Percentiles rank a stretch among this genome's conserved stretches.
These are phyloP conservation scores for Wickerhamomyces sp. DNA, from an alignment of 1,139 yeast genomes.

Conservation along the genomic window DNA sequence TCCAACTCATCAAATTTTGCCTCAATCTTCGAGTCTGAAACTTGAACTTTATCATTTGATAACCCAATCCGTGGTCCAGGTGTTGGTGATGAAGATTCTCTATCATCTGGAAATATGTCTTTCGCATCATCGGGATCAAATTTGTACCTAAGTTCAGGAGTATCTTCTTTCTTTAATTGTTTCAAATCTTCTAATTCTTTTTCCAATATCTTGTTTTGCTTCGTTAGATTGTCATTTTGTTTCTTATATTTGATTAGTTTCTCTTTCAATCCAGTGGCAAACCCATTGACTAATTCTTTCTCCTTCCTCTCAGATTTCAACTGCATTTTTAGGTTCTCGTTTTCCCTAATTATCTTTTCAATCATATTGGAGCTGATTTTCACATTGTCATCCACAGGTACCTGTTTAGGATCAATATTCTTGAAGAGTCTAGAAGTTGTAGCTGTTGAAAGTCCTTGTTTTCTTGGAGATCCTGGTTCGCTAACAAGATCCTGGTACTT, in stretches of 20 bases:
- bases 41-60: background rate
- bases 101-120: conserved; percentile 10
- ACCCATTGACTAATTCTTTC: conserved; percentile 13
- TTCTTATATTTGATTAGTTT: conserved; percentile 21
- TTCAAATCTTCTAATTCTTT: conserved; percentile 1
- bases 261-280: conserved; percentile 18
- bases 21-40: conserved; percentile 5
- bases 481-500: conserved; percentile 10
- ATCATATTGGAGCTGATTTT: conserved; percentile 22
- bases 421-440: conserved; percentile 21
- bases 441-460: conserved; percentile 9
- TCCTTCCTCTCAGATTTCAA: conserved; percentile 10
- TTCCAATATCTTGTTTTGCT: conserved; percentile 4
- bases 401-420: conserved; percentile 8
- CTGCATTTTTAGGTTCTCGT: conserved; percentile 14
- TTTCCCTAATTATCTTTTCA: conserved; percentile 22
- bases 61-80: background rate
- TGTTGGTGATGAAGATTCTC: background rate
- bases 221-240: conserved; percentile 13
- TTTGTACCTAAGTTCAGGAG: conserved; percentile 8
- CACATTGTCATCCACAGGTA: conserved; percentile 20
- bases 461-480: conserved; percentile 4
- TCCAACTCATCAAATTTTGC: conserved; percentile 12
- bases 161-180: conserved; percentile 2
- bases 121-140: conserved; percentile 14